Base-by-base conservation (phyloP, 495 filamentous ascomycete species). In the Tuber indicum region DNA sequence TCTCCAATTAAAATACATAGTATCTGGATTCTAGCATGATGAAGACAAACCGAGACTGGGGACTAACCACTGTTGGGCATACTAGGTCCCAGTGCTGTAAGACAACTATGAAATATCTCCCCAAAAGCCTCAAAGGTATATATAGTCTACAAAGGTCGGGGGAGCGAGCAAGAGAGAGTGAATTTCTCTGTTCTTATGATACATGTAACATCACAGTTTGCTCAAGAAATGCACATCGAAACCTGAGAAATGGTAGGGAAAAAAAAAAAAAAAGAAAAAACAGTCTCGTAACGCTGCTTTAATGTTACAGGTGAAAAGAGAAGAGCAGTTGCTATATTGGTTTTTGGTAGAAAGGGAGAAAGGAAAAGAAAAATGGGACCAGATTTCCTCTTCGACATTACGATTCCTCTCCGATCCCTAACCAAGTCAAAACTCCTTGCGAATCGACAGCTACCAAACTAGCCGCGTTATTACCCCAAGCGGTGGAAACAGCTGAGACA, bases 401-500 rank as follows among this genome's bases (percentile, higher is more conserved):
- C 12, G 23, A 62, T 75, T 78, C 81, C 62, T 86, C 85, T 78
- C 85, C 84, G 21, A 82, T 75, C 44, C 85, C 85, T 70, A 96
- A 84, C 76, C 93, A 87, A 74, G 88, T 92, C 70, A 98, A 82
- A 58, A 88, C 89, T 17, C 96, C 96, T 62, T 92, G 91, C 44
- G 85, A 86, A 83, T 90, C 92, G 81, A 97, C 86, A 21, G 89
- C 88, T 69, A 97, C 87, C 75, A 99, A 86, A 79, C 88, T 91
- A 77, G 88, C 89, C n/a, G 92, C 94, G 43, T 88, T 87, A 12
- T 87, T 83, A 16, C 94, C 93, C 94, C 94, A 99, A 72, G 86
- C 86, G 43, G 95, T 87, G 36, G 91, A 91, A 14, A 91, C 88
- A 14, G 91, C 91, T 26, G 91, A 88, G 36, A 92, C 88, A 23